A percentile compares a stretch with the other conserved stretches of the same genome.
Evolutionary conservation across 73 alveolate genomes (phyloP).

Genomic region (Uronychia binucleata): DNA sequence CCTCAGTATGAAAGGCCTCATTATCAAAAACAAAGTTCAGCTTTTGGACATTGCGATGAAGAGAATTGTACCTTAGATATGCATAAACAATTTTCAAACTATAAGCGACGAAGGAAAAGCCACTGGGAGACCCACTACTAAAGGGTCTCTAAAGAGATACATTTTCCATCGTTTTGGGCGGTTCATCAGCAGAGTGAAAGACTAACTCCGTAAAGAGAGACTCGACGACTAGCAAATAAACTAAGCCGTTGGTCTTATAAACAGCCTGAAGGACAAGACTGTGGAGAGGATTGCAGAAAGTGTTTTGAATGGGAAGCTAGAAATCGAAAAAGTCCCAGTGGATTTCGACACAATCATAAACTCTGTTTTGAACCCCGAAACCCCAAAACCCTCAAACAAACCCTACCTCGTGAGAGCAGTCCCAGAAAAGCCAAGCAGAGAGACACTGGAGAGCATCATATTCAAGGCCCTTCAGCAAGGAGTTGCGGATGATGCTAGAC

Average conservation of each 20-base stretch:
- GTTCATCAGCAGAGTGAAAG: neutral
- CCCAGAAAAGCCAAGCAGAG: neutral
- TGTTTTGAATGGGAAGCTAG: neutral
- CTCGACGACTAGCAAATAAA: neutral
- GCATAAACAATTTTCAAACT: neutral
- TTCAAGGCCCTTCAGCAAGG: neutral
- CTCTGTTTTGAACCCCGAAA: neutral
- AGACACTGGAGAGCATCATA: neutral
- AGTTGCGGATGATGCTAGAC: too few species aligned
- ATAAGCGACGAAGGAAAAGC: neutral
- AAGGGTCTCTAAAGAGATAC: neutral
- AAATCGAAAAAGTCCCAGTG: neutral
- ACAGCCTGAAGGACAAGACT: neutral
- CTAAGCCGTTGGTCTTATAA: neutral
- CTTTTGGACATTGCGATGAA: neutral
- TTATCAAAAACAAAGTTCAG: neutral
- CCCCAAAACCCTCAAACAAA: neutral
- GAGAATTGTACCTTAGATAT: neutral
- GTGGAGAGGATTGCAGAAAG: neutral
- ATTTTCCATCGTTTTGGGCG: neutral
- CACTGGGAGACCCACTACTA: neutral
- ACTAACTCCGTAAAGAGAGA: neutral
- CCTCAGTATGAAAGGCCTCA: neutral
- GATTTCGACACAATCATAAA: neutral
- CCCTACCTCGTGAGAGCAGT: slow-evolving; percentile 1